Evolutionary conservation across 2,329 filamentous ascomycete genomes (phyloP).

Genomic region (Alternaria gansuensis): DNA sequence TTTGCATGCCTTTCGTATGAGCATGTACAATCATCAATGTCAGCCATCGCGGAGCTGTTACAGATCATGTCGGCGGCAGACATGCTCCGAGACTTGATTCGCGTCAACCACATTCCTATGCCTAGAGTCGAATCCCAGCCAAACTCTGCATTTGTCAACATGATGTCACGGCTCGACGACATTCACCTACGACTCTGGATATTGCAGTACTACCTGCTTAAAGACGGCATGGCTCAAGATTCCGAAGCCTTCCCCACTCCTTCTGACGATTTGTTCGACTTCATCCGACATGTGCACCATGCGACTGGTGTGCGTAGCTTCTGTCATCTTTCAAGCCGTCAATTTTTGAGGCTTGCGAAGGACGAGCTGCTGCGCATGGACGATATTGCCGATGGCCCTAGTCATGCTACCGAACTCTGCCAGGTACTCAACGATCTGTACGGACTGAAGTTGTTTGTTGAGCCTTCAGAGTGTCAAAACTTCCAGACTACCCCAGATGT

Average conservation of each 20-base stretch:
- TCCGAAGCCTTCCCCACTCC: constrained; percentile 69
- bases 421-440: constrained; percentile 64
- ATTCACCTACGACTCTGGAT: constrained; percentile 90
- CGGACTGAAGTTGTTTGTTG: constrained; percentile 49
- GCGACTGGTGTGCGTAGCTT: constrained; percentile 83
- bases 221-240: constrained; percentile 76
- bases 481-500: constrained; percentile 80
- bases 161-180: constrained; percentile 79
- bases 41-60: constrained; percentile 74
- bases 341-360: constrained; percentile 89
- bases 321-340: constrained; percentile 85
- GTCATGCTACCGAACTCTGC: constrained; percentile 77
- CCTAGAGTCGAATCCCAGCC: constrained; percentile 65
- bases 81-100: constrained; percentile 85
- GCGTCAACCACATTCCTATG: constrained; percentile 73
- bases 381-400: constrained; percentile 75
- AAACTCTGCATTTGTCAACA: constrained; percentile 52
- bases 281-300: constrained; percentile 82
- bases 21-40: constrained; percentile 77
- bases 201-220: constrained; percentile 81
- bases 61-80: constrained; percentile 81
- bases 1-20: constrained; percentile 87
- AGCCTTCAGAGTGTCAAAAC: constrained; percentile 57
- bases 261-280: constrained; percentile 78
- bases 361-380: constrained; percentile 81